A percentile compares a stretch with the other conserved stretches of the same genome.
Evolutionary conservation across 176 grass and related monocot genomes (phyloP).

Genomic region (Oryza coarctata): DNA sequence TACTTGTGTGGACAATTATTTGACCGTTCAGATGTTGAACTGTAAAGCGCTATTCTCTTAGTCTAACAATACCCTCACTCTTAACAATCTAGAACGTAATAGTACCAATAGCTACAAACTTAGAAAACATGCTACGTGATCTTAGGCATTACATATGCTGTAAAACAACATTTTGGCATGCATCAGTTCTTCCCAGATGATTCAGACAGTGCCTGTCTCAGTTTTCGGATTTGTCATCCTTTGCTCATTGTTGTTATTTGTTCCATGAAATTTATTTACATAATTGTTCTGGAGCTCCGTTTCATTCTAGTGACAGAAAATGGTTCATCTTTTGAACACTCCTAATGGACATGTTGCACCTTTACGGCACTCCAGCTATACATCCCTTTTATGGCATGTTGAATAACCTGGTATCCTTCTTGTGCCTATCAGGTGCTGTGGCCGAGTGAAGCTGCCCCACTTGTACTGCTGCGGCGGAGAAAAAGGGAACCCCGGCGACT

Average conservation of each 20-base stretch:
- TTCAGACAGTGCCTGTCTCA: not conserved
- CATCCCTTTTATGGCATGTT: not conserved
- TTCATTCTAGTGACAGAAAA: not conserved
- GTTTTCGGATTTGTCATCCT: not conserved
- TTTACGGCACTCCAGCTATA: not conserved
- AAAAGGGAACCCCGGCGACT: constrained; percentile 41
- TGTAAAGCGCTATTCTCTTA: not conserved
- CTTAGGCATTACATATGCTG: not conserved
- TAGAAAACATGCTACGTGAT: not conserved
- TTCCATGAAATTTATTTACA: not conserved
- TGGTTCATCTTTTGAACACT: not conserved
- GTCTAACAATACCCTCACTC: not conserved
- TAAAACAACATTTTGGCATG: not conserved
- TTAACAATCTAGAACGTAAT: not conserved
- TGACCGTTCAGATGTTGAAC: not conserved
- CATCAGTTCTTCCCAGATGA: not conserved
- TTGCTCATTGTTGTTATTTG: not conserved
- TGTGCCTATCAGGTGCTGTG: constrained; percentile 66
- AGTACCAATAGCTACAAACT: not conserved
- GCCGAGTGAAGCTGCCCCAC: constrained; percentile 86
- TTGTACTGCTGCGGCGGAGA: constrained; percentile 96
- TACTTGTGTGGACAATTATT: not conserved
- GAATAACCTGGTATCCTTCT: not conserved
- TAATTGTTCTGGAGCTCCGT: not conserved
- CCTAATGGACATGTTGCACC: not conserved